phyloP scores from a whole-genome alignment of 345 rosid genomes.

The Rubroshorea leprosula region DNA sequence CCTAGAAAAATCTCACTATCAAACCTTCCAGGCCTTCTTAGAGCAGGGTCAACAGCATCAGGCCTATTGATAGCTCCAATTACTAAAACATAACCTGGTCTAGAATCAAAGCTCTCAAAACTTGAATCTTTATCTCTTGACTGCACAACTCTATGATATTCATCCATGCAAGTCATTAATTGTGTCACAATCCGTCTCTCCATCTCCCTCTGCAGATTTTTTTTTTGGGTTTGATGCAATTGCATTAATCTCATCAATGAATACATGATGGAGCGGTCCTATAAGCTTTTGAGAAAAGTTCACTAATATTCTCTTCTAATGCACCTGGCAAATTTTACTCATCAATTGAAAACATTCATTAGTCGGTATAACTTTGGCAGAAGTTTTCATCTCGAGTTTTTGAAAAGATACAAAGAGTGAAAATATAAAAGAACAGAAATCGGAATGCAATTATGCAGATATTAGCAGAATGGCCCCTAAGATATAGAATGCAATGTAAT shows the following conservation, averaged over 20 bases:
- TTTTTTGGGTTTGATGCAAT: constrained; percentile 82
- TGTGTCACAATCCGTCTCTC: constrained; percentile 91
- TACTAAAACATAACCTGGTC: constrained; percentile 65
- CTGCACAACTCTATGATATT: constrained; percentile 36
- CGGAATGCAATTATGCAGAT: background rate
- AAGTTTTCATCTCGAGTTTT: background rate
- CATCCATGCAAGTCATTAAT: constrained; percentile 93
- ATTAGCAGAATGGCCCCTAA: too few relatives aligned
- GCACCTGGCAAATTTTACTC: constrained; percentile 46
- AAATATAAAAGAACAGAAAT: background rate
- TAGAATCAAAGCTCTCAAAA: constrained; percentile 27
- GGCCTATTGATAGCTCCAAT: constrained; percentile 96
- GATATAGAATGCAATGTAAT: background rate
- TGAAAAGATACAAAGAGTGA: background rate
- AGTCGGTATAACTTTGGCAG: background rate
- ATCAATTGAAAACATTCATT: background rate
- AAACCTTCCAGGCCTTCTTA: constrained; percentile 91
- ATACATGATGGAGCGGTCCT: constrained; percentile 77
- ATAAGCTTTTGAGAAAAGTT: constrained; percentile 72
- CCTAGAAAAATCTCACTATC: constrained; percentile 80
- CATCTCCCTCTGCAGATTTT: constrained; percentile 74
- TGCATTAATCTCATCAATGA: constrained; percentile 94
- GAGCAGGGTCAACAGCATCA: constrained; percentile 78
- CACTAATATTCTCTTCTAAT: constrained; percentile 81
- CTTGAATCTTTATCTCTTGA: constrained; percentile 29